Evolutionary conservation across 768 basidiomycete genomes (phyloP), one percentile per base, ranked within the genome.

Genomic region (Chlorophyllum brunneum): DNA sequence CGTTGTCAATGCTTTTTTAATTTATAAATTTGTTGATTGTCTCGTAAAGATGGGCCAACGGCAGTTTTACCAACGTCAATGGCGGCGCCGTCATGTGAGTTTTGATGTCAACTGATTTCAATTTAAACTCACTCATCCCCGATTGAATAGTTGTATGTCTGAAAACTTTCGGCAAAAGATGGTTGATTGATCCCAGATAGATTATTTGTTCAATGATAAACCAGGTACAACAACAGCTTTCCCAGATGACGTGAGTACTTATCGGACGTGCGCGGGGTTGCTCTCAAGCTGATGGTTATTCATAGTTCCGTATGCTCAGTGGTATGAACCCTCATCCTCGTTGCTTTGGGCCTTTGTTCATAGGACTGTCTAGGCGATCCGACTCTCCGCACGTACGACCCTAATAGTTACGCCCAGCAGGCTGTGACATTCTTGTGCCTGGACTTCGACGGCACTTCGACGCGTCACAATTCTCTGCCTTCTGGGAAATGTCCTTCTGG

Each of bases 221-320:
- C 61, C 75, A 31, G 76, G 74, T 54, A 70, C 66, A 1, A 78
- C 76, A 1, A 79, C 75, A 1, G 72, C 76, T 4, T 81, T 81
- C 61, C 79, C 79, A 24, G 78, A 79, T 64, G 70, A 81, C 61
- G 79, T 78, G 39, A 64, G 73, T 66, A 18, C 9, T 18, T 16
- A 37, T 42, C 39, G 27, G 29, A 54, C 34, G 23, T 31, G 58
- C 39, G 44, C 5, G 47, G 48, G 27, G 52, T 51, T 42, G 50
- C 23, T 31, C 42, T 52, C 10, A n/a, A n/a, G n/a, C 33, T 44
- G 10, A 5, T 46, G 40, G 13, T 44, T 48, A 43, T 22, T 43
- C 26, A n/a, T 54, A 80, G 78, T 76, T 81, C 63, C 73, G 77
- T 51, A 79, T 80, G 78, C 56, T 83, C 24, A 72, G 69, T 48